A percentile compares a stretch with the other conserved stretches of the same genome.
These are phyloP conservation scores for Heliosperma pusillum DNA, from an alignment of 148 eudicot species.

Conservation along the genomic window DNA sequence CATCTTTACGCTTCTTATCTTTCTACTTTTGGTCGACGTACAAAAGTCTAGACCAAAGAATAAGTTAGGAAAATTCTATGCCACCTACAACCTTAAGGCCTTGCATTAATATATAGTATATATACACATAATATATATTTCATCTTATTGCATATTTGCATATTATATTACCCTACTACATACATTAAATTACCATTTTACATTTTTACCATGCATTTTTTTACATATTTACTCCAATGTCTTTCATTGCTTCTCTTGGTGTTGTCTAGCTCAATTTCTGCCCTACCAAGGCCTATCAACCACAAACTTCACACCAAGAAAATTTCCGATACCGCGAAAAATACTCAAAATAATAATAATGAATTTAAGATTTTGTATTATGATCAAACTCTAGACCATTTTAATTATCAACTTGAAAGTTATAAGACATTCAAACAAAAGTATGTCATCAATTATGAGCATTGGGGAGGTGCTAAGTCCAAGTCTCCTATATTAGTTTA, in stretches of 20 bases:
- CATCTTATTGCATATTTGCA: too few relatives aligned
- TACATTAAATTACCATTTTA: not conserved
- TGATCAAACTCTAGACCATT: conserved; percentile 30
- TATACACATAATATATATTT: too few relatives aligned
- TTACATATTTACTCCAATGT: not conserved
- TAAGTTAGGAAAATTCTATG: too few relatives aligned
- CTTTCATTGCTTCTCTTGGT: conserved; percentile 8
- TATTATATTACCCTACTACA: too few relatives aligned
- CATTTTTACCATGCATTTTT: conserved; percentile 11
- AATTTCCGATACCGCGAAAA: not conserved
- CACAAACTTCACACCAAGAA: not conserved
- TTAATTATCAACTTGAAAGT: conserved; percentile 28
- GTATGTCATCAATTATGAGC: conserved; percentile 17
- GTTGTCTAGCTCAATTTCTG: conserved; percentile 6
- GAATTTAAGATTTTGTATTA: conserved; percentile 14
- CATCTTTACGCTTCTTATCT: too few relatives aligned
- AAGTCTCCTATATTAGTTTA: conserved; percentile 24
- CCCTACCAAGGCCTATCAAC: not conserved
- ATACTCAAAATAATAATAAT: not conserved
- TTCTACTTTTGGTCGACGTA: too few relatives aligned
- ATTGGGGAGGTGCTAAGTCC: conserved; percentile 28
- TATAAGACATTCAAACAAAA: conserved; percentile 26
- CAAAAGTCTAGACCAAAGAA: too few relatives aligned
- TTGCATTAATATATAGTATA: too few relatives aligned
- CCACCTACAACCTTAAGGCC: too few relatives aligned